Conservation (phyloP, 352 stramenopile species). For the Phytophthora fragariaefolia region DNA sequence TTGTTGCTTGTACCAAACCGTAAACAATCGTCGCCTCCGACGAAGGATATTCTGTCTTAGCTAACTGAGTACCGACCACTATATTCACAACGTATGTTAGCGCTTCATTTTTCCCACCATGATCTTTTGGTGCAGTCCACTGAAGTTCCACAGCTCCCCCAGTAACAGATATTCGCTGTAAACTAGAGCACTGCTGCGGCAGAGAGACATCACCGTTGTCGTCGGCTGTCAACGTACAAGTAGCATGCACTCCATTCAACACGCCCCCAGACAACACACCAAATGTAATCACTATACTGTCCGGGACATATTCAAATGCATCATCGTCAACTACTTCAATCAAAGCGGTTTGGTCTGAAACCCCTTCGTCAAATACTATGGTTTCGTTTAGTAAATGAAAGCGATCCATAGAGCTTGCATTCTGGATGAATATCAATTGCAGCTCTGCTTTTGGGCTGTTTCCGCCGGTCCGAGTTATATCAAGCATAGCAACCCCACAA, state of each 20-base stretch:
- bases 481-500: conserved; percentile 26
- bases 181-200: conserved; percentile 46
- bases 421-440: conserved; percentile 21
- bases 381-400: conserved; percentile 44
- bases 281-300: conserved; percentile 51
- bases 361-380: conserved; percentile 45
- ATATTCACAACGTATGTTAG: conserved; percentile 46
- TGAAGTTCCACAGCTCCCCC: conserved; percentile 50
- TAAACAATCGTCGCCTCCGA: conserved; percentile 38
- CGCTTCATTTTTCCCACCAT: conserved; percentile 34
- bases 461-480: conserved; percentile 40
- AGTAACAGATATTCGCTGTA: conserved; percentile 34
- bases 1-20: conserved; percentile 53
- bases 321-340: conserved; percentile 49
- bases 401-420: conserved; percentile 30
- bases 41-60: conserved; percentile 2
- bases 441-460: conserved; percentile 39
- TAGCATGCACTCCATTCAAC: conserved; percentile 20
- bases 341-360: conserved; percentile 20
- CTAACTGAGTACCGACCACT: conserved; percentile 1
- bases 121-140: conserved; percentile 53
- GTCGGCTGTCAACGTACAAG: conserved; percentile 44
- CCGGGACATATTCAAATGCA: conserved; percentile 47
- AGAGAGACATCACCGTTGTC: conserved; percentile 65
- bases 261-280: conserved; percentile 46